phyloP scores from a whole-genome alignment of 2,329 filamentous ascomycete genomes.

The Diaporthe citri region DNA sequence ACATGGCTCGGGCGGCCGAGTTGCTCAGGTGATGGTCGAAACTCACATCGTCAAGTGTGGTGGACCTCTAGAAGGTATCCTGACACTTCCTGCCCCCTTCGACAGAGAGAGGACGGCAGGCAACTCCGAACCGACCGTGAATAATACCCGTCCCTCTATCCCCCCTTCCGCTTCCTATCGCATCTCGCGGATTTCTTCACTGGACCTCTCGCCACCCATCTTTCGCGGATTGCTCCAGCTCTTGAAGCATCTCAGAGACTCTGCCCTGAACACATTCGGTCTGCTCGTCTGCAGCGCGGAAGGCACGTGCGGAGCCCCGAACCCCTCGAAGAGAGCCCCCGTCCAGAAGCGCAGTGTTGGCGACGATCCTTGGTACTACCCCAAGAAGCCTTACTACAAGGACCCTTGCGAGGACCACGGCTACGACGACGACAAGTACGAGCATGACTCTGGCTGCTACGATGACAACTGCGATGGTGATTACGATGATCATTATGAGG shows the following conservation, averaged over 20 bases:
- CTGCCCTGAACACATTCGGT: neutral
- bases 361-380: neutral
- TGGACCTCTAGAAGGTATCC: slow-evolving; percentile 8
- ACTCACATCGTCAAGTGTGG: neutral
- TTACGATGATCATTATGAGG: slow-evolving; percentile 3
- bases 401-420: neutral
- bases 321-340: neutral
- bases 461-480: neutral
- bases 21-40: slow-evolving; percentile 9
- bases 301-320: neutral
- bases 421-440: neutral
- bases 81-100: slow-evolving; percentile 24
- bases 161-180: neutral
- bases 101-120: neutral
- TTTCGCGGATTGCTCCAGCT: fast-evolving
- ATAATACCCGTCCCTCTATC: neutral
- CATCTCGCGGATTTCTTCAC: no score
- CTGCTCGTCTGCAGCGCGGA: neutral
- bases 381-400: slow-evolving; percentile 5
- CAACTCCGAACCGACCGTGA: neutral
- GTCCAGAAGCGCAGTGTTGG: slow-evolving; percentile 15
- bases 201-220: neutral
- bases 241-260: neutral
- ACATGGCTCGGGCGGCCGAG: slow-evolving; percentile 32
- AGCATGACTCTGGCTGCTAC: neutral